Evolutionary conservation across 768 basidiomycete genomes (phyloP).

Genomic region (Calvatia gigantea): DNA sequence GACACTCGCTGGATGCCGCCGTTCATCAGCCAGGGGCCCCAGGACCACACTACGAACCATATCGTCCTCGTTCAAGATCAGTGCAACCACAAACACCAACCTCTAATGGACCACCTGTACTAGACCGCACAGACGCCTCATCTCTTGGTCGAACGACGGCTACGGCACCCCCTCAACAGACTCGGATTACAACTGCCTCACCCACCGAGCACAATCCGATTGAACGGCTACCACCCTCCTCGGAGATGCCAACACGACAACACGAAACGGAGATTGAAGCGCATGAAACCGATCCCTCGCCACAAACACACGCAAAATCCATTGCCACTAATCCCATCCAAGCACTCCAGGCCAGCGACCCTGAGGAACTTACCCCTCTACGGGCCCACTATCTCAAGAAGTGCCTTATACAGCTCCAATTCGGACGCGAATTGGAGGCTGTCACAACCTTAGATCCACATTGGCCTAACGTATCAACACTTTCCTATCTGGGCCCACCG

Average conservation of each 20-base stretch:
- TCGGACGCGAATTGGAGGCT: constrained; percentile 75
- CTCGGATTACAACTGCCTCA: neutral
- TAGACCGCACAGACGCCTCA: neutral
- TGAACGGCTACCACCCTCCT: neutral
- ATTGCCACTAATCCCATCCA: constrained; percentile 4
- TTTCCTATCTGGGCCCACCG: constrained; percentile 87
- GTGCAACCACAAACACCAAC: constrained; percentile 4
- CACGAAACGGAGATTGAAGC: neutral
- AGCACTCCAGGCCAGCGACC: constrained; percentile 3
- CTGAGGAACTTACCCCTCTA: constrained; percentile 65
- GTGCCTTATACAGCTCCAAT: constrained; percentile 83
- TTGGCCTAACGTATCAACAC: constrained; percentile 46
- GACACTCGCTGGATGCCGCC: neutral
- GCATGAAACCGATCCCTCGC: neutral
- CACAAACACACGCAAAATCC: neutral
- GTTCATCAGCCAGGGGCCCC: neutral
- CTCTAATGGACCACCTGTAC: constrained; percentile 7
- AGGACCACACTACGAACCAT: constrained; percentile 3
- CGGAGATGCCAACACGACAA: neutral
- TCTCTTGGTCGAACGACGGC: neutral
- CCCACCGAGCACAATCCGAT: neutral
- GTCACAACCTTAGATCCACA: constrained; percentile 35
- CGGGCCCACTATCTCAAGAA: constrained; percentile 99
- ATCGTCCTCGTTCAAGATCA: neutral
- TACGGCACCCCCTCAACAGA: neutral